These are phyloP conservation scores for Rubia peregrina DNA, from an alignment of 305 asterid genomes.

Conservation along the genomic window DNA sequence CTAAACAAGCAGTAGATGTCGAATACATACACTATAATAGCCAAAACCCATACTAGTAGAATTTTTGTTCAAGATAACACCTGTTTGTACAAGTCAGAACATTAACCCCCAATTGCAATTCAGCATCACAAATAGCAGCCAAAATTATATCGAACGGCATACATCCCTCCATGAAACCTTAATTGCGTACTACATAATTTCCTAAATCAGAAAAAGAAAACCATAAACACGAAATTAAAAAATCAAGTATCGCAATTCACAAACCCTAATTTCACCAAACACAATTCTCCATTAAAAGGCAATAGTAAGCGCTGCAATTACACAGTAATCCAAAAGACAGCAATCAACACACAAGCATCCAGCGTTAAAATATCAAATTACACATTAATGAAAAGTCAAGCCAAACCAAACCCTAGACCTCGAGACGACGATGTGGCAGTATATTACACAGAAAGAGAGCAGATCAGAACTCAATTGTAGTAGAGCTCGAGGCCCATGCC, in stretches of 20 bases:
- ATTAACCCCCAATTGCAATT: neutral
- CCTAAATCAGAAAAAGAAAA: neutral
- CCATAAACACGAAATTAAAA: neutral
- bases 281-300: neutral
- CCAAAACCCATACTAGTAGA: neutral
- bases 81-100: neutral
- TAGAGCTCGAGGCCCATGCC: slow-evolving; percentile 62
- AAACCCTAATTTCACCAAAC: neutral
- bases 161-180: neutral
- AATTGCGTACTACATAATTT: neutral
- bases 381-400: neutral
- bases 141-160: neutral
- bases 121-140: neutral
- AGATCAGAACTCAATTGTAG: slow-evolving; percentile 24
- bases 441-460: neutral
- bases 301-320: neutral
- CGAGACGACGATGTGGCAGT: neutral
- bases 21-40: no score
- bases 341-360: neutral
- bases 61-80: neutral
- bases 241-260: neutral
- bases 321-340: neutral
- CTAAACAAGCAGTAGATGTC: neutral
- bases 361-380: neutral
- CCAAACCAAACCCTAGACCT: neutral